Evolutionary conservation across 345 rosid genomes (phyloP).

Genomic region (Citrus trifoliata): DNA sequence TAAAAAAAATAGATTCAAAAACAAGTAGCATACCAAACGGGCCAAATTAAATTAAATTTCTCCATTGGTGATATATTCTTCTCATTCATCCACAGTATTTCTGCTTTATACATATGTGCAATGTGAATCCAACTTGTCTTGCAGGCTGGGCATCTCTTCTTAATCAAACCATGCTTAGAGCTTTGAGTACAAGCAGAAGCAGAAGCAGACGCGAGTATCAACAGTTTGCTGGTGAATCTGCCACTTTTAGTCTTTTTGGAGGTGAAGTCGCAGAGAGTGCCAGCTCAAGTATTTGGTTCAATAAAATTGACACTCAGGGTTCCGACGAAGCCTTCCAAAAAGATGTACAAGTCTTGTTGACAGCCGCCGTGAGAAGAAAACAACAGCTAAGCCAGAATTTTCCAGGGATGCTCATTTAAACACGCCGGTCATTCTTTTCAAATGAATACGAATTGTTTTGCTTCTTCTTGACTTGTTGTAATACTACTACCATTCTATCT

Average conservation of each 20-base stretch:
- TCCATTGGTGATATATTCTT: too few species aligned
- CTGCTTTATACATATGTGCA: not conserved
- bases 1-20: too few species aligned
- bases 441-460: too few species aligned
- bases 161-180: conserved; percentile 48
- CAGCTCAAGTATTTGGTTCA: conserved; percentile 31
- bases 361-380: too few species aligned
- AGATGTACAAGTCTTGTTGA: conserved; percentile 18
- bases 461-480: too few species aligned
- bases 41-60: too few species aligned
- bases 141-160: not conserved
- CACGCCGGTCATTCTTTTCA: too few species aligned
- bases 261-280: conserved; percentile 45
- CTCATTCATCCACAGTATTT: not conserved
- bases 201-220: conserved; percentile 38
- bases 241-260: conserved; percentile 10
- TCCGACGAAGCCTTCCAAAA: conserved; percentile 24
- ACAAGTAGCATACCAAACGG: too few species aligned
- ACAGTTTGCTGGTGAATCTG: conserved; percentile 37
- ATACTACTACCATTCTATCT: too few species aligned
- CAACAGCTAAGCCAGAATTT: too few species aligned
- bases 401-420: too few species aligned
- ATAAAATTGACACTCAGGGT: conserved; percentile 3
- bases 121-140: not conserved
- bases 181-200: conserved; percentile 52